These are phyloP conservation scores for Sisymbrium altissimum DNA, from an alignment of 345 rosid genomes.

Conservation along the genomic window DNA sequence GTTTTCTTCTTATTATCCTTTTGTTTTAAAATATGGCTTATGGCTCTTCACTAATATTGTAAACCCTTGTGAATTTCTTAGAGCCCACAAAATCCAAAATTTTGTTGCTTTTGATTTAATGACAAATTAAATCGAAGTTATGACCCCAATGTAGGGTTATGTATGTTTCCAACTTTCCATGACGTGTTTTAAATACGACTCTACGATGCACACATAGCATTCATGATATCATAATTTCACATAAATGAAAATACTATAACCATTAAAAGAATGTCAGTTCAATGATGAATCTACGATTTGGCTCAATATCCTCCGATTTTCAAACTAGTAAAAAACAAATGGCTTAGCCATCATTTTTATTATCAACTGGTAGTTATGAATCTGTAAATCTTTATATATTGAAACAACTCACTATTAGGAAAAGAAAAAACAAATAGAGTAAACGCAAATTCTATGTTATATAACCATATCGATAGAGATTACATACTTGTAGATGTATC, in stretches of 20 bases:
- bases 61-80: background rate
- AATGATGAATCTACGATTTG: background rate
- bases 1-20: background rate
- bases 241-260: background rate
- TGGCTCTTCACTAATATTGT: constrained; percentile 24
- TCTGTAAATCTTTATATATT: background rate
- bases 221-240: background rate
- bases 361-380: background rate
- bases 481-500: background rate
- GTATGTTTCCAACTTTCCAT: constrained; percentile 22
- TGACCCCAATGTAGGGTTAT: constrained; percentile 16
- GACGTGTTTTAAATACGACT: constrained; percentile 6
- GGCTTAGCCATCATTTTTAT: background rate
- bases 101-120: constrained; percentile 16
- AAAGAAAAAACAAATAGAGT: background rate
- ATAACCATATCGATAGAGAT: background rate
- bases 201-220: background rate
- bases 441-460: background rate
- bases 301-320: background rate
- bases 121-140: constrained; percentile 2
- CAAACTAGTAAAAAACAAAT: background rate
- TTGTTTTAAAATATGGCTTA: background rate
- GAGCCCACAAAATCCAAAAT: constrained; percentile 22
- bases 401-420: background rate
- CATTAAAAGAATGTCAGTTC: background rate